Conservation (phyloP, 768 basidiomycete species). For the Nidula microcarpa region DNA sequence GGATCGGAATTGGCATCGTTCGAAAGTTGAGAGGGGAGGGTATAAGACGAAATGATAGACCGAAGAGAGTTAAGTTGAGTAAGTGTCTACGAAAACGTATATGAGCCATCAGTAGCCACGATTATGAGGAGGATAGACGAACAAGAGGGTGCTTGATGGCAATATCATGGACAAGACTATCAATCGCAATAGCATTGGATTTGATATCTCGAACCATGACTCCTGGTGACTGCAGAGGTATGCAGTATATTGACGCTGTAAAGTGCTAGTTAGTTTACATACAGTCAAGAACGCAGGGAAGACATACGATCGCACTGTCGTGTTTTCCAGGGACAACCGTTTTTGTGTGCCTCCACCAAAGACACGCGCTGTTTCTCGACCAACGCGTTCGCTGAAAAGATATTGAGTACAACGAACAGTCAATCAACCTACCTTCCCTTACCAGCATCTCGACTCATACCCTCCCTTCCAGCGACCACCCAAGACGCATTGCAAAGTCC, state of each 20-base stretch:
- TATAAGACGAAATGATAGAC: constrained; percentile 38
- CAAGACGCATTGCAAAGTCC: constrained; percentile 70
- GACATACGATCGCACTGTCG: constrained; percentile 75
- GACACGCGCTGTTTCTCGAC: constrained; percentile 70
- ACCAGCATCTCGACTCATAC: constrained; percentile 79
- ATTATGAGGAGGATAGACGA: constrained; percentile 13
- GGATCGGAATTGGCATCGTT: not conserved
- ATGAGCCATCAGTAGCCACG: not conserved
- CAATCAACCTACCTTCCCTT: constrained; percentile 34
- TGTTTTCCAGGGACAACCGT: constrained; percentile 81
- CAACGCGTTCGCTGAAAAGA: constrained; percentile 53
- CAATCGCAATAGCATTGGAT: constrained; percentile 47
- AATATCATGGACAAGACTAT: constrained; percentile 49
- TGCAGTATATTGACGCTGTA: constrained; percentile 67
- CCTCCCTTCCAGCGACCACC: constrained; percentile 66
- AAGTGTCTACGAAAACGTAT: constrained; percentile 39
- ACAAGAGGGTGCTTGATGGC: constrained; percentile 75
- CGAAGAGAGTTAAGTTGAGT: constrained; percentile 53
- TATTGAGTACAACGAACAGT: constrained; percentile 7
- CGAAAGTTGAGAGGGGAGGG: constrained; percentile 3
- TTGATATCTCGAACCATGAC: constrained; percentile 61
- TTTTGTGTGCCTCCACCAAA: constrained; percentile 71
- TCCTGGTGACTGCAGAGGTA: constrained; percentile 67
- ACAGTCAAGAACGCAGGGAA: not conserved
- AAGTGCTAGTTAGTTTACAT: not conserved